Conservation (phyloP, 2,329 filamentous ascomycete species). For the Penicillium nordicum region DNA sequence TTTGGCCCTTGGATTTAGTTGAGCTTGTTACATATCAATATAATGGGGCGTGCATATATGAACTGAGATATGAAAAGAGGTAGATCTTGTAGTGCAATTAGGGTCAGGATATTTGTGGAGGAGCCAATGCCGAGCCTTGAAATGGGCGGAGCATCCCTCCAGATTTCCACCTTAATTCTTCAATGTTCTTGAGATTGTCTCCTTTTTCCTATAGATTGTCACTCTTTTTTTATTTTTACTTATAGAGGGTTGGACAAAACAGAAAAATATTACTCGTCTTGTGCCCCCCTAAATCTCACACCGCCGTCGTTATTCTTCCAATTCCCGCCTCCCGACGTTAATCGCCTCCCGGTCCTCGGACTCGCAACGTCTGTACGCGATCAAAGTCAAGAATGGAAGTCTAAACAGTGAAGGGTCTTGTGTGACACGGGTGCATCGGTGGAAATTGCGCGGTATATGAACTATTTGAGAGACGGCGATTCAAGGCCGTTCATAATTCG, state of each 20-base stretch:
- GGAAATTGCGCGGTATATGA: constrained; percentile 12
- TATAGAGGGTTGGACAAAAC: not conserved
- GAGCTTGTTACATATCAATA: not conserved
- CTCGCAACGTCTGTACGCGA: constrained; percentile 9
- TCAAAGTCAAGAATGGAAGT: constrained; percentile 16
- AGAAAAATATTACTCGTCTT: not conserved
- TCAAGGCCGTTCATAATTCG: constrained; percentile 8
- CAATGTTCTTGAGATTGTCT: not conserved
- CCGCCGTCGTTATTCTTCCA: not conserved
- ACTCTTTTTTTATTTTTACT: too few species aligned
- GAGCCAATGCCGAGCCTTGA: constrained; percentile 12
- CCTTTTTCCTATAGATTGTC: not conserved
- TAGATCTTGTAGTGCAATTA: not conserved
- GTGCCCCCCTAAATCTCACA: not conserved
- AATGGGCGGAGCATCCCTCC: constrained; percentile 24
- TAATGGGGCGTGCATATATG: not conserved
- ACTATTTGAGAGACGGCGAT: constrained; percentile 11
- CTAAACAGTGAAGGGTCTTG: not conserved
- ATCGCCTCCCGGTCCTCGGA: not conserved
- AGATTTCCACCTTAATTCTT: constrained; percentile 13
- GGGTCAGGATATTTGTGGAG: constrained; percentile 5
- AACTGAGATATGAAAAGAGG: not conserved
- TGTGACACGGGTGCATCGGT: constrained; percentile 4
- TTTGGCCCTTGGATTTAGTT: not conserved
- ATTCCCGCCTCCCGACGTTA: not conserved